phyloP scores from a whole-genome alignment of 495 filamentous ascomycete genomes.

The Penicillium coffeae region DNA sequence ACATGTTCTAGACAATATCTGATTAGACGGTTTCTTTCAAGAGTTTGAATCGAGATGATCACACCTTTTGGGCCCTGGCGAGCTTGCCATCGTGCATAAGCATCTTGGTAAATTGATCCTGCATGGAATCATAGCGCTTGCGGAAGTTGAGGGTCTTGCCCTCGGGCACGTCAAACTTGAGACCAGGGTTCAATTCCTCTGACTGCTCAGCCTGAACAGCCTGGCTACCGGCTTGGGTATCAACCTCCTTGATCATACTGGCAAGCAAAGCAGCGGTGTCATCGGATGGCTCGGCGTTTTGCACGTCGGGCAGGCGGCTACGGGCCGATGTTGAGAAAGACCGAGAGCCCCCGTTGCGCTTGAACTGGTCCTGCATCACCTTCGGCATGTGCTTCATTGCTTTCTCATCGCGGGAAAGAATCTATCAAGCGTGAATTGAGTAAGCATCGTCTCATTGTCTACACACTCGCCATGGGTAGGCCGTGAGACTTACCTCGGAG shows the following conservation, averaged over 20 bases:
- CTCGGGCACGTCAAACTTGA: slow-evolving; percentile 73
- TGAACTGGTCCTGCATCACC: slow-evolving; percentile 59
- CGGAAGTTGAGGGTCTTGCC: slow-evolving; percentile 58
- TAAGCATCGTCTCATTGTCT: too few species aligned
- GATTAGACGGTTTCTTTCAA: neutral
- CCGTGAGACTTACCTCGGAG: slow-evolving; percentile 48
- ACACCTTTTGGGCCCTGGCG: slow-evolving; percentile 74
- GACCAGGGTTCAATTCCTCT: slow-evolving; percentile 24
- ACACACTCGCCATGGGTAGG: too few species aligned
- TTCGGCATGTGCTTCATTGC: slow-evolving; percentile 62
- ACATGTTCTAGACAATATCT: slow-evolving; percentile 62
- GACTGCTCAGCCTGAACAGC: neutral
- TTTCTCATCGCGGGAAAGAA: slow-evolving; percentile 61
- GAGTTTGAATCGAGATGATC: neutral
- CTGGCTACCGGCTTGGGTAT: slow-evolving; percentile 26
- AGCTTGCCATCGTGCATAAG: slow-evolving; percentile 89
- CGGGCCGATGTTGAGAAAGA: slow-evolving; percentile 57
- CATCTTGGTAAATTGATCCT: slow-evolving; percentile 82
- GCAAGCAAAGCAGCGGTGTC: slow-evolving; percentile 33
- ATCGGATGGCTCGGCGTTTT: slow-evolving; percentile 14
- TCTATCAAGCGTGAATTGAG: slow-evolving; percentile 36
- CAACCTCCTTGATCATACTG: slow-evolving; percentile 36
- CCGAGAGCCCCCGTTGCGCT: slow-evolving; percentile 44
- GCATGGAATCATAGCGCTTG: slow-evolving; percentile 73
- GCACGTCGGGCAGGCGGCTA: slow-evolving; percentile 28